A percentile compares a stretch with the other conserved stretches of the same genome.
Conservation (phyloP, 176 grass and related monocot genomes). For the Avena sativa region DNA sequence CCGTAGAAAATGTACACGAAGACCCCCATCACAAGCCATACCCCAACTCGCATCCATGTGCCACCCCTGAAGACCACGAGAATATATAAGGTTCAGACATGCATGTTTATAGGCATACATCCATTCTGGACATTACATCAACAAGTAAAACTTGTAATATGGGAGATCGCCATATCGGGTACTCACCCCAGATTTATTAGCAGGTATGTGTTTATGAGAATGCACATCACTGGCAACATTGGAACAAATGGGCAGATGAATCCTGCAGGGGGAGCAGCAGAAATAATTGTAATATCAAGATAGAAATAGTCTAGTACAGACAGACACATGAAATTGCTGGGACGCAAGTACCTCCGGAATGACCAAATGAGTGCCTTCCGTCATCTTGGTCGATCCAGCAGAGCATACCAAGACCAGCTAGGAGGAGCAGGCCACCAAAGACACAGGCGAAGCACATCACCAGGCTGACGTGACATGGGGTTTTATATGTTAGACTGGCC, state of each 20-base stretch:
- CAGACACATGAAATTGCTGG: background rate
- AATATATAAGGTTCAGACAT: constrained; percentile 16
- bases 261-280: constrained; percentile 43
- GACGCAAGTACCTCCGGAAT: constrained; percentile 66
- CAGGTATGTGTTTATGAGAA: constrained; percentile 80
- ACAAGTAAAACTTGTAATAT: background rate
- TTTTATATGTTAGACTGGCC: constrained; percentile 15
- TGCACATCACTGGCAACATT: constrained; percentile 71
- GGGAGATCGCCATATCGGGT: background rate
- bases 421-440: constrained; percentile 65
- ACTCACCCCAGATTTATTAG: constrained; percentile 77
- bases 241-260: constrained; percentile 82
- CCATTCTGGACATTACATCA: background rate
- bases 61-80: constrained; percentile 52
- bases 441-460: constrained; percentile 42
- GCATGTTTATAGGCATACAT: background rate
- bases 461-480: constrained; percentile 33
- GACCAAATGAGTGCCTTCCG: constrained; percentile 69
- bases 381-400: constrained; percentile 82
- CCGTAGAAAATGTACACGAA: constrained; percentile 91
- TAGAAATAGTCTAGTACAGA: background rate
- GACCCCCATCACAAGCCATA: constrained; percentile 84
- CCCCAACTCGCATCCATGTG: constrained; percentile 81
- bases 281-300: background rate
- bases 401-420: constrained; percentile 57